These are phyloP conservation scores for Nakazawaea sp. DNA, from an alignment of 805 yeast genomes.

Conservation along the genomic window DNA sequence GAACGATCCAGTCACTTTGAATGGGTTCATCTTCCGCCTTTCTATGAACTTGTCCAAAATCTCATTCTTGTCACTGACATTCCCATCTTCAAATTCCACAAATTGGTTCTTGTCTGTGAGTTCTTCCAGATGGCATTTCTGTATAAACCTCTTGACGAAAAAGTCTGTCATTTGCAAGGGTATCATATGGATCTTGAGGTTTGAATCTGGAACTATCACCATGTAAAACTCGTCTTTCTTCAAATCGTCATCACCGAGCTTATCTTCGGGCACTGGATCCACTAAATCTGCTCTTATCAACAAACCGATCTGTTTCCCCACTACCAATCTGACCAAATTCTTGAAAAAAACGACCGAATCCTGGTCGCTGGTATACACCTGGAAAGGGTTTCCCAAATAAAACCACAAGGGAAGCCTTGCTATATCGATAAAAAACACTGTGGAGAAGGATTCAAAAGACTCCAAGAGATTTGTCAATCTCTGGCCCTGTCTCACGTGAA, in stretches of 20 bases:
- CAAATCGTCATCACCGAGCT: background rate
- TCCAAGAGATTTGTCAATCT: background rate
- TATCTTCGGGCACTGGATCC: background rate
- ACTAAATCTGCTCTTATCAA: background rate
- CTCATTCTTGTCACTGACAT: conserved; percentile 2
- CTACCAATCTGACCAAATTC: background rate
- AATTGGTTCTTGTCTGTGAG: background rate
- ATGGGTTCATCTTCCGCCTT: background rate
- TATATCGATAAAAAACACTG: conserved; percentile 2
- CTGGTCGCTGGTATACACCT: conserved; percentile 2
- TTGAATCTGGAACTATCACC: background rate
- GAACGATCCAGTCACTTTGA: conserved; percentile 18
- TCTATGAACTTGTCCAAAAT: conserved; percentile 7
- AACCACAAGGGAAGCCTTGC: conserved; percentile 7
- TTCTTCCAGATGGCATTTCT: background rate
- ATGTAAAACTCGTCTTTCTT: conserved; percentile 5
- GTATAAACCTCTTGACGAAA: background rate
- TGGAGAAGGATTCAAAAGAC: conserved; percentile 1
- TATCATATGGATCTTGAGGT: background rate
- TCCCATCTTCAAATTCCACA: background rate
- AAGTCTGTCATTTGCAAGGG: conserved; percentile 6
- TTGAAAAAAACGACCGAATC: conserved; percentile 4
- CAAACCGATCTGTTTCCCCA: conserved; percentile 4
- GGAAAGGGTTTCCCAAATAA: conserved; percentile 6
- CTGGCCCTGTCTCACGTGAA: background rate